Evolutionary conservation across 768 basidiomycete genomes (phyloP), one percentile per base, ranked within the genome.

Genomic region (Lentinula edodes): DNA sequence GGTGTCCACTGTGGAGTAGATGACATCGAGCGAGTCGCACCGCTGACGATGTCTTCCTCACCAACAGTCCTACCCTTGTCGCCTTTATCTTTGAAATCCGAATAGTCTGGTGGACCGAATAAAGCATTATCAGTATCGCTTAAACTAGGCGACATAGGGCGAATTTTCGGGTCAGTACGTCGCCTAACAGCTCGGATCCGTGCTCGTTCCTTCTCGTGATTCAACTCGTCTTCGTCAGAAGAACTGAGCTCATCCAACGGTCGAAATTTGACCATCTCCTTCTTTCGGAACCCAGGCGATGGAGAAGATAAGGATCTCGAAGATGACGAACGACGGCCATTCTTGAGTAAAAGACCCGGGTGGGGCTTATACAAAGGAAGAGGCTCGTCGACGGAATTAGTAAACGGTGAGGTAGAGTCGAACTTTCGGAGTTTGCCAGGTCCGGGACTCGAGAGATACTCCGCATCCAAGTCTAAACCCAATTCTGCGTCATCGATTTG

Each of bases 31-130:
- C 9, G 5, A 4, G 18, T 48, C 18, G 46, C 46, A 32, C 16
- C n/a, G 6, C 16, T 42, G 6, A 20, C 13, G 32, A 32, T 42
- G 9, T 48, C 34, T 15, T 55, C 38, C 23, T 41, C 36, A 18
- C 5, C 8, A n/a, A 20, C 1, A 42, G 55, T 73, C 63, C 18
- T 66, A 64, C n/a, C 61, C 50, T 53, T 67, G 39, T 51, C 65
- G n/a, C 63, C 58, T 60, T 79, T 79, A 48, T 80, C 81, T 58
- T 85, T 83, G 50, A 75, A 76, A 63, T 84, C 82, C 3, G 82
- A 84, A 61, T 79, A 79, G 34, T 75, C 73, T 5, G 72, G 71
- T 6, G 60, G 53, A n/a, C 53, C 53, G 7, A 8, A 36, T 3
- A 2, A 15, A n/a, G 6, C 6, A 16, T 55, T 69, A 15, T 67